Evolutionary conservation across 2,329 filamentous ascomycete genomes (phyloP), one percentile per base, ranked within the genome.

Genomic region (Sporothrix pallida): DNA sequence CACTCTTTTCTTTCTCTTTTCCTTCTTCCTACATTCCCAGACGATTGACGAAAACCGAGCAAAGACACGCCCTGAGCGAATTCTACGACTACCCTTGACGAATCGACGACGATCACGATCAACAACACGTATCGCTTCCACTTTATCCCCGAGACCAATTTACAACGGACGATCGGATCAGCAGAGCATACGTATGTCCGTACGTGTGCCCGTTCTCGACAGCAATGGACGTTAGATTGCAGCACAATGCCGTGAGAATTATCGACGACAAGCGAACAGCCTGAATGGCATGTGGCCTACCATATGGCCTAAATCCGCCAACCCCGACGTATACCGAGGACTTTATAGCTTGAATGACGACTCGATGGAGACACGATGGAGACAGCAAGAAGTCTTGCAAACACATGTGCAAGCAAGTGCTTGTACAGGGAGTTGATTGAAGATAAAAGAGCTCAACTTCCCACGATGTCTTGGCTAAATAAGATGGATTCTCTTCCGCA

Each of bases 381-480:
- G 6, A 8, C 17, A 7, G 56, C 56, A 60, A 60, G 56, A 37
- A 60, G 56, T 60, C 56, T 60, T 60, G 56, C 26, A 37, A 60
- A 17, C 12, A 13, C 4, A 37, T 26, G 26, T 17, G 56, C 56
- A 15, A 37, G 56, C 26, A 60, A 60, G 56, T 37, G 56, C 56
- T 60, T 31, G 26, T 26, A 3, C 23, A 26, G 23, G 8, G 6
- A 8, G 17, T 9, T 17, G 15, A 37, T 37, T 2, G 20, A 56
- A n/a, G 7, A 8, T 9, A n/a, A 60, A 37, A 60, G 56, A n/a
- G 8, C 4, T 13, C 26, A 6, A n/a, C 13, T 1, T 13, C 23
- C 9, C 13, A 37, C 56, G 26, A 60, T 9, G 12, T 17, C 48
- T 2, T 50, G 17, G 48, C 13, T 6, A 50, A 50, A 15, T 4